phyloP scores from a whole-genome alignment of 2,329 filamentous ascomycete species.

The Septoria linicola region DNA sequence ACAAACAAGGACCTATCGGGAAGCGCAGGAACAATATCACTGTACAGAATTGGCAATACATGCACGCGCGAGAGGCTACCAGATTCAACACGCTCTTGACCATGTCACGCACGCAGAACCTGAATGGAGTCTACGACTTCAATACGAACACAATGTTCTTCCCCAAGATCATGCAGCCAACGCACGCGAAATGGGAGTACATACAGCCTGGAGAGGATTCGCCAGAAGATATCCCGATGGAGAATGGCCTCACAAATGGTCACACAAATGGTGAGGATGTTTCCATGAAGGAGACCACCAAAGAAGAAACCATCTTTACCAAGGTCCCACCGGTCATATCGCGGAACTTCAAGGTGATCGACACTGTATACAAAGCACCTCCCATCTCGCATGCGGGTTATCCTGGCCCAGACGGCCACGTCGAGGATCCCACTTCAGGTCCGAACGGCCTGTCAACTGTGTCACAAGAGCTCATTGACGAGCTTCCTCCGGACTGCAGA shows the following conservation, averaged over 20 bases:
- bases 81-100: constrained; percentile 78
- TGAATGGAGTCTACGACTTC: constrained; percentile 81
- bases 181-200: constrained; percentile 78
- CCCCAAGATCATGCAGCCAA: constrained; percentile 84
- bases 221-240: constrained; percentile 29
- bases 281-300: constrained; percentile 20
- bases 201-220: constrained; percentile 49
- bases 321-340: constrained; percentile 57
- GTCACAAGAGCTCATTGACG: constrained; percentile 62
- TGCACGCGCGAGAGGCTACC: constrained; percentile 88
- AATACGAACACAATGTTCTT: constrained; percentile 92
- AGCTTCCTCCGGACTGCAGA: constrained; percentile 69
- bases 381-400: constrained; percentile 58
- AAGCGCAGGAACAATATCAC: constrained; percentile 87
- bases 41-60: constrained; percentile 92
- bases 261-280: constrained; percentile 27
- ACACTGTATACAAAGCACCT: constrained; percentile 60
- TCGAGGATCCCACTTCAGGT: constrained; percentile 46
- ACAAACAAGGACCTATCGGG: constrained; percentile 63
- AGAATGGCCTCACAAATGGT: constrained; percentile 28
- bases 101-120: constrained; percentile 65
- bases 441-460: constrained; percentile 62
- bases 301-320: constrained; percentile 47
- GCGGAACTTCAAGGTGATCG: constrained; percentile 63
- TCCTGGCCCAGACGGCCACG: constrained; percentile 57